phyloP scores from a whole-genome alignment of 2,329 filamentous ascomycete species.

The Xylaria sp. region DNA sequence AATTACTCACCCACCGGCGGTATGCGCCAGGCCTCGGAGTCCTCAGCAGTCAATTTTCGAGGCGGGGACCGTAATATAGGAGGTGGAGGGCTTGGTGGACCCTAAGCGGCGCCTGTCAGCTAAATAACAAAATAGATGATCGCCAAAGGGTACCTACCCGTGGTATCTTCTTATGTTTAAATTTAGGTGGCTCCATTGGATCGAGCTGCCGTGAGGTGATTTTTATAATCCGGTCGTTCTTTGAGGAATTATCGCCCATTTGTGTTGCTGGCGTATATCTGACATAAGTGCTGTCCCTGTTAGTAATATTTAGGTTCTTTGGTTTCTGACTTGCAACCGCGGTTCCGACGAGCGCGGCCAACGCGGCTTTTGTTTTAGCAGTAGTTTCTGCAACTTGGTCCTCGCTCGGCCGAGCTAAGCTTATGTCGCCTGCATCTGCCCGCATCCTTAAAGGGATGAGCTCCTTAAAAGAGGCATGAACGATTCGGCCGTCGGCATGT shows the following conservation, averaged over 20 bases:
- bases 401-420: constrained; percentile 83
- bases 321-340: constrained; percentile 94
- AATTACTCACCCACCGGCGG: constrained; percentile 53
- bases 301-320: constrained; percentile 86
- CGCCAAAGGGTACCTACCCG: constrained; percentile 15
- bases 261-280: constrained; percentile 96
- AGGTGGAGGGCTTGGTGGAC: constrained; percentile 90
- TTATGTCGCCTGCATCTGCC: constrained; percentile 91
- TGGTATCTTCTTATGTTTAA: constrained; percentile 99
- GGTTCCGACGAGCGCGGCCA: constrained; percentile 83
- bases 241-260: too few species aligned
- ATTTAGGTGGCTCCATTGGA: constrained; percentile 94
- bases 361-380: constrained; percentile 86
- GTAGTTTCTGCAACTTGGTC: constrained; percentile 87
- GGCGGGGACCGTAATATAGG: constrained; percentile 96
- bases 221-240: constrained; percentile 98
- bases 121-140: background rate
- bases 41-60: constrained; percentile 93
- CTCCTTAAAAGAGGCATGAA: constrained; percentile 97
- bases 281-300: constrained; percentile 91
- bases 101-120: constrained; percentile 53
- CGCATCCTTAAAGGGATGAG: constrained; percentile 93
- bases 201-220: constrained; percentile 95
- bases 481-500: constrained; percentile 83
- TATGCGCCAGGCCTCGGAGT: constrained; percentile 96